Base-by-base conservation (phyloP, 129 eudicot species). In the Heracleum sosnowskyi region DNA sequence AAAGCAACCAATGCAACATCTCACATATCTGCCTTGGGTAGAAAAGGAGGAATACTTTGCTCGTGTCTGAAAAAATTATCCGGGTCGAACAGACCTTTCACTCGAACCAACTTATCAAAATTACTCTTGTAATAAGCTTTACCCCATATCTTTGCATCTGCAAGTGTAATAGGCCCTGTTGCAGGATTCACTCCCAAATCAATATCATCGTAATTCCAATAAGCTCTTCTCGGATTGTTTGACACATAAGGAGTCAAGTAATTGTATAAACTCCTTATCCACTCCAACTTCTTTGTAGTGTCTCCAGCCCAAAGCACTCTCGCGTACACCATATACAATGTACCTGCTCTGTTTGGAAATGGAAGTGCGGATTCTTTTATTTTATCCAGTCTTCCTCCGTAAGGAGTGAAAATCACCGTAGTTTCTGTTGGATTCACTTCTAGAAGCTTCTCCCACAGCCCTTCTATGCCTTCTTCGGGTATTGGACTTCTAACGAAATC, bases 381-480 rank as follows among this genome's bases (percentile, higher is more conserved):
- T 5, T 74, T 40, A 5, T 31, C 26, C 77, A 74, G 31, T 20
- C 41, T 74, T 74, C 77, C 77, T 4, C 77, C 60, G 34, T 74
- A 74, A 11, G 57, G 57, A 0, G 77, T 74, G 44, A 71, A 71
- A 10, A 71, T 71, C 16, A 71, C 18, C 2, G 75, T 71, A 0
- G 75, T 71, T 71, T 71, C 75, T 36, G 31, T 8, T 8, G 45
- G 47, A 36, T 36, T 36, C 3, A 71, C 75, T 71, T 71, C 75
- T 39, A 71, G 29, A 71, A 71, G 75, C 75, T 71, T 71, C 5
- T 71, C 31, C 75, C 75, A 71, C 45, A 71, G 28, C 75, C 75
- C 75, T 20, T 71, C 17, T 39, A 71, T 8, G 28, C 75, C 75
- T 39, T 37, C 49, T 24, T 22, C 33, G 0, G 75, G 11, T 7